phyloP scores from a whole-genome alignment of 164 flowering plant genomes.

The Cinnamomum micranthum region DNA sequence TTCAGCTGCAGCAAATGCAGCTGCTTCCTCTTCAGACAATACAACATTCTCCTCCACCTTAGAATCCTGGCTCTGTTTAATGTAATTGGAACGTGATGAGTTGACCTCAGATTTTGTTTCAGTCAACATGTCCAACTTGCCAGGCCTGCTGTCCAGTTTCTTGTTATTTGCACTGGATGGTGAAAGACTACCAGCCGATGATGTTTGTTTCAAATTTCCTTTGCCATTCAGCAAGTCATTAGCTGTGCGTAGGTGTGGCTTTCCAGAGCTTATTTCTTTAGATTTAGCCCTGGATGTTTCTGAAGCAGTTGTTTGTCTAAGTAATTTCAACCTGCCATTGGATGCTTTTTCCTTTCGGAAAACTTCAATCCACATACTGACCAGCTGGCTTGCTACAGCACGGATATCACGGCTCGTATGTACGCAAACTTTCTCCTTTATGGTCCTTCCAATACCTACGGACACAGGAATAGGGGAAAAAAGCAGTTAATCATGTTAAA shows the following conservation, averaged over 20 bases:
- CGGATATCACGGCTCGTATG: constrained; percentile 99
- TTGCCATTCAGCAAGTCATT: constrained; percentile 30
- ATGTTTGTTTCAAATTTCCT: constrained; percentile 27
- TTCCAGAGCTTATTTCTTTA: constrained; percentile 45
- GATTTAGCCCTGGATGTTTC: constrained; percentile 55
- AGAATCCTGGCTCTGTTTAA: constrained; percentile 30
- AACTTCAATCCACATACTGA: constrained; percentile 87
- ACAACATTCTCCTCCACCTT: constrained; percentile 34
- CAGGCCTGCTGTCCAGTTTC: constrained; percentile 37
- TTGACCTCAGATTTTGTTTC: constrained; percentile 41
- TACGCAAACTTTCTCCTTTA: constrained; percentile 93
- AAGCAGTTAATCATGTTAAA: background rate
- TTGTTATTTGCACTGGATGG: constrained; percentile 33
- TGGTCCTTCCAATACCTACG: constrained; percentile 92
- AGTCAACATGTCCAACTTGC: constrained; percentile 30
- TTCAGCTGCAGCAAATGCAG: constrained; percentile 91
- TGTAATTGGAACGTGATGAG: constrained; percentile 36
- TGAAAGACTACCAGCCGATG: constrained; percentile 35
- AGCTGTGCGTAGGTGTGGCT: constrained; percentile 47
- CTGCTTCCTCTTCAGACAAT: constrained; percentile 84
- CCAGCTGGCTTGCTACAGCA: constrained; percentile 94
- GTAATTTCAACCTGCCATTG: constrained; percentile 51
- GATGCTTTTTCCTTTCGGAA: constrained; percentile 93
- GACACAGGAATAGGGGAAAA: constrained; percentile 1
- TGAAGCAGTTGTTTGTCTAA: constrained; percentile 45